These are phyloP conservation scores for Plasmodium falciparum DNA, from an alignment of 169 alveolate genomes.

Conservation along the genomic window DNA sequence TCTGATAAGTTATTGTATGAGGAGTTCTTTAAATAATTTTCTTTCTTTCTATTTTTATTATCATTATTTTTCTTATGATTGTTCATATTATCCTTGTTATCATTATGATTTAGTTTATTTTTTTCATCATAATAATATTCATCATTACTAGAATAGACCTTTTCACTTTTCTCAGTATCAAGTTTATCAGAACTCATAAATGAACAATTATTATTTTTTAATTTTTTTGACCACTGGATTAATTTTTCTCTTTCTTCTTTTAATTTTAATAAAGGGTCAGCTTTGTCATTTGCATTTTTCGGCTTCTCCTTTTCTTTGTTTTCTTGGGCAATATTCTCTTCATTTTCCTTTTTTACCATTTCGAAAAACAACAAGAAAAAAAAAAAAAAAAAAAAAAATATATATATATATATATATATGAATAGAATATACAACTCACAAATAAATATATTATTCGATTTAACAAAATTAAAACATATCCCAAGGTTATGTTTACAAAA, in stretches of 20 bases:
- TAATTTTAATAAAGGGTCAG: slow-evolving; percentile 40
- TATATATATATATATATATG: neutral
- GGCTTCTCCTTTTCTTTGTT: slow-evolving; percentile 6
- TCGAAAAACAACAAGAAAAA: neutral
- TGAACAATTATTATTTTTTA: slow-evolving; percentile 63
- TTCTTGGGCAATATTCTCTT: neutral
- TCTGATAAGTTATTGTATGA: no score
- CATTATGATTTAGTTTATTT: neutral
- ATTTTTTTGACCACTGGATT: slow-evolving; percentile 72
- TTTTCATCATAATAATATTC: neutral
- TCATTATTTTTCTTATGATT: neutral
- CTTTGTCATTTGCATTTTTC: neutral
- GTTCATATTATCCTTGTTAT: neutral
- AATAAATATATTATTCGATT: no score
- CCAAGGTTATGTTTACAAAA: no score
- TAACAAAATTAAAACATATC: no score
- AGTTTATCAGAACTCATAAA: slow-evolving; percentile 34
- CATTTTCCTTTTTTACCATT: slow-evolving; percentile 9
- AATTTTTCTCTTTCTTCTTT: slow-evolving; percentile 68
- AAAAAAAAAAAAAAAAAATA: neutral
- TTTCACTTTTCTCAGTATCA: slow-evolving; percentile 24
- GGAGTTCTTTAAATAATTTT: neutral
- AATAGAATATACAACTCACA: no score
- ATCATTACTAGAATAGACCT: slow-evolving; percentile 47
- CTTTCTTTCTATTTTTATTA: neutral